A percentile compares a stretch with the other conserved stretches of the same genome.
phyloP scores from a whole-genome alignment of 2,329 filamentous ascomycete genomes.

The Trichoderma sp. region DNA sequence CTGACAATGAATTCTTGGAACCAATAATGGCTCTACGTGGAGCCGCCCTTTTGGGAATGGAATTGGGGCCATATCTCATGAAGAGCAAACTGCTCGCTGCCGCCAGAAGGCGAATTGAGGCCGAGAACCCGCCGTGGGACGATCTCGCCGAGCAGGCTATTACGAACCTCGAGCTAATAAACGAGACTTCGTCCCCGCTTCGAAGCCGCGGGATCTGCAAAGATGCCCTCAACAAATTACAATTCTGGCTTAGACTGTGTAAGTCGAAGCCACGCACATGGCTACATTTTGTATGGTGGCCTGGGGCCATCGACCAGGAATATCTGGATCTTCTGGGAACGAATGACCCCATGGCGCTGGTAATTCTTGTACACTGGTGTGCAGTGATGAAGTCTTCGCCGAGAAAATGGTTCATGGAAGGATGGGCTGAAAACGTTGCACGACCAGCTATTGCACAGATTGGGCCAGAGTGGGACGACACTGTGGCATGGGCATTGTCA shows the following conservation, averaged over 20 bases:
- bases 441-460: neutral
- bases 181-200: neutral
- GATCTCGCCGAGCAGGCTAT: constrained; percentile 1
- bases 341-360: neutral
- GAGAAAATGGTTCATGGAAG: constrained; percentile 6
- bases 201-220: neutral
- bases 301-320: neutral
- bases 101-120: neutral
- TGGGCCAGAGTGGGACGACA: neutral
- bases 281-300: constrained; percentile 12
- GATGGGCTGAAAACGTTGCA: constrained; percentile 3
- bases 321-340: neutral
- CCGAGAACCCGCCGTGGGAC: constrained; percentile 1
- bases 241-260: neutral
- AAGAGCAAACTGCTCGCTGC: neutral
- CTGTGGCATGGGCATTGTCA: neutral
- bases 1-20: neutral
- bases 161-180: neutral
- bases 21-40: neutral
- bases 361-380: constrained; percentile 6
- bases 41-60: neutral
- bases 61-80: neutral
- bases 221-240: neutral
- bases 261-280: neutral
- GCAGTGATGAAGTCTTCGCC: constrained; percentile 11